phyloP scores from a whole-genome alignment of 1,284 basidiomycete genomes.

The Cutaneotrichosporon sp. region DNA sequence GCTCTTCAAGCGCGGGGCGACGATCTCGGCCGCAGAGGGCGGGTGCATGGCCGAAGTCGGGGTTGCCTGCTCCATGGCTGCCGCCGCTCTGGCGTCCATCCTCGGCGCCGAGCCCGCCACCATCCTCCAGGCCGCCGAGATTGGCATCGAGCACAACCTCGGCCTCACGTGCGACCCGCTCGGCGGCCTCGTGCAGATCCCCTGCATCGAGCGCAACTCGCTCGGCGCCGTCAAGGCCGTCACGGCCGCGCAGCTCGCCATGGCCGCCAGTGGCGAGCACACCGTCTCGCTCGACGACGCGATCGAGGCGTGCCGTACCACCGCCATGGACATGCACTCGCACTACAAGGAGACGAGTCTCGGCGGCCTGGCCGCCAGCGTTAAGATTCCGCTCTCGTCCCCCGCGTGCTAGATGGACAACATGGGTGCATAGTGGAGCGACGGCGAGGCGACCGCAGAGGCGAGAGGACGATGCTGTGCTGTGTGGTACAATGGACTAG shows the following conservation, averaged over 20 bases:
- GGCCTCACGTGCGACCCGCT: constrained; percentile 91
- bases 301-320: constrained; percentile 92
- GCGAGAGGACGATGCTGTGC: neutral
- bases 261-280: constrained; percentile 78
- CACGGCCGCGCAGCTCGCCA: constrained; percentile 89
- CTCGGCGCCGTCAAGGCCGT: constrained; percentile 75
- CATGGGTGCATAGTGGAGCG: constrained; percentile 2
- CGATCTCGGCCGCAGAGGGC: constrained; percentile 93
- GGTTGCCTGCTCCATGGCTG: constrained; percentile 54
- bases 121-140: constrained; percentile 80
- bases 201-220: constrained; percentile 72
- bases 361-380: constrained; percentile 66
- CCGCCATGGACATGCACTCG: constrained; percentile 63
- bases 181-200: constrained; percentile 80
- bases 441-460: neutral
- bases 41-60: constrained; percentile 60
- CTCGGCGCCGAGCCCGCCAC: constrained; percentile 69
- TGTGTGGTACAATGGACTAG: constrained; percentile 1
- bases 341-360: constrained; percentile 82
- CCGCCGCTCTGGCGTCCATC: constrained; percentile 88
- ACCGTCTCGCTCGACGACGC: constrained; percentile 74
- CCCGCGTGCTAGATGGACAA: constrained; percentile 11
- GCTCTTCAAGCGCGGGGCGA: constrained; percentile 96
- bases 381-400: constrained; percentile 67
- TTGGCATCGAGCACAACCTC: constrained; percentile 83